Evolutionary conservation across 371 early-diverging fungal species (phyloP).

Genomic region (Furculomyces boomerangus): DNA sequence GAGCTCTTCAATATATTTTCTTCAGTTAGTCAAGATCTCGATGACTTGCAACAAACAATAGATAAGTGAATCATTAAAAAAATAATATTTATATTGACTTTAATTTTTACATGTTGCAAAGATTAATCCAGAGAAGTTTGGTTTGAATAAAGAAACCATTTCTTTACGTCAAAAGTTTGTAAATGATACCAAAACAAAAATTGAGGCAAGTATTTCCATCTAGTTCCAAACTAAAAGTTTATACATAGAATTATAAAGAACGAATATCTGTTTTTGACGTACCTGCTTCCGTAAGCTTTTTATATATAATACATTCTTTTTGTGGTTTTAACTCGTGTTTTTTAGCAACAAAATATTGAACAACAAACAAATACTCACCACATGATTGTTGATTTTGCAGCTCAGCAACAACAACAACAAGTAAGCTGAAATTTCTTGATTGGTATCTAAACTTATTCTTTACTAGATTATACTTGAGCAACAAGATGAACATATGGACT

Average conservation of each 20-base stretch:
- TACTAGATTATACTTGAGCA: constrained; percentile 26
- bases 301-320: neutral
- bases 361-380: constrained; percentile 7
- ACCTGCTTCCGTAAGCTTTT: neutral
- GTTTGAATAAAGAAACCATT: constrained; percentile 9
- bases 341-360: neutral
- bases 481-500: constrained; percentile 41
- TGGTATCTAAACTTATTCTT: neutral
- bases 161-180: constrained; percentile 16
- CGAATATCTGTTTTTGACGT: neutral
- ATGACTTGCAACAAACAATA: constrained; percentile 1
- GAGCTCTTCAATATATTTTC: constrained; percentile 1
- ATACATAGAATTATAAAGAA: neutral
- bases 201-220: constrained; percentile 10
- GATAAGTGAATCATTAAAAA: constrained; percentile 1
- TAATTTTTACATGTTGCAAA: constrained; percentile 10
- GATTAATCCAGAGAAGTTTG: constrained; percentile 16
- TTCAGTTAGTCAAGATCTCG: constrained; percentile 2
- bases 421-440: neutral
- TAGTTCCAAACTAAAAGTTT: constrained; percentile 3
- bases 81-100: neutral
- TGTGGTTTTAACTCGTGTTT: neutral
- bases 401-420: constrained; percentile 18
- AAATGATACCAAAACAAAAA: constrained; percentile 6
- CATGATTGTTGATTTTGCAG: constrained; percentile 10